These are phyloP conservation scores for Pilasporangium apinafurcum DNA, from an alignment of 352 stramenopile genomes.

Conservation along the genomic window DNA sequence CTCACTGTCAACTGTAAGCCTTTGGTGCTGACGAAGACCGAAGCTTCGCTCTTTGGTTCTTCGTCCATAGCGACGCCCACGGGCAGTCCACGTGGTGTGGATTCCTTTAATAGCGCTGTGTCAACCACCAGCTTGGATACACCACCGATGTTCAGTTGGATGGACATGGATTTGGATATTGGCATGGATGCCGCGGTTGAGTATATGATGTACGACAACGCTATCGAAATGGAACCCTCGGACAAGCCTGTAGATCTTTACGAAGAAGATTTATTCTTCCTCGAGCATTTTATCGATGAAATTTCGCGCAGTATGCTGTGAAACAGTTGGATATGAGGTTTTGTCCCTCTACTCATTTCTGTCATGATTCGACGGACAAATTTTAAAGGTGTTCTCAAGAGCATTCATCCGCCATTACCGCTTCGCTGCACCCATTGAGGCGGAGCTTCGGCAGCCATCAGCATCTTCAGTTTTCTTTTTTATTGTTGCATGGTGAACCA, in stretches of 20 bases:
- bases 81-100: constrained; percentile 45
- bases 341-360: no score
- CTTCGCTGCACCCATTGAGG: no score
- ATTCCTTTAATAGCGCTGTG: constrained; percentile 22
- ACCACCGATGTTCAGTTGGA: constrained; percentile 52
- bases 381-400: no score
- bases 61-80: constrained; percentile 1
- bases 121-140: constrained; percentile 10
- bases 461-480: no score
- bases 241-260: constrained; percentile 71
- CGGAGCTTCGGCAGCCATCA: no score
- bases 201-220: constrained; percentile 73
- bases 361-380: no score
- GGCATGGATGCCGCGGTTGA: constrained; percentile 62
- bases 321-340: no score
- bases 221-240: constrained; percentile 71
- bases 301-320: constrained; percentile 22
- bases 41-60: constrained; percentile 9
- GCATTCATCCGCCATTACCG: no score
- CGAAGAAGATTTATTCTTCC: constrained; percentile 73
- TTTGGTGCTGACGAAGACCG: background rate
- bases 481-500: no score
- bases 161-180: constrained; percentile 68
- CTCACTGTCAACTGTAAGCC: background rate
- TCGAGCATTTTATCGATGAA: constrained; percentile 78